phyloP scores from a whole-genome alignment of 352 stramenopile species.

The Phytophthora pluvialis region DNA sequence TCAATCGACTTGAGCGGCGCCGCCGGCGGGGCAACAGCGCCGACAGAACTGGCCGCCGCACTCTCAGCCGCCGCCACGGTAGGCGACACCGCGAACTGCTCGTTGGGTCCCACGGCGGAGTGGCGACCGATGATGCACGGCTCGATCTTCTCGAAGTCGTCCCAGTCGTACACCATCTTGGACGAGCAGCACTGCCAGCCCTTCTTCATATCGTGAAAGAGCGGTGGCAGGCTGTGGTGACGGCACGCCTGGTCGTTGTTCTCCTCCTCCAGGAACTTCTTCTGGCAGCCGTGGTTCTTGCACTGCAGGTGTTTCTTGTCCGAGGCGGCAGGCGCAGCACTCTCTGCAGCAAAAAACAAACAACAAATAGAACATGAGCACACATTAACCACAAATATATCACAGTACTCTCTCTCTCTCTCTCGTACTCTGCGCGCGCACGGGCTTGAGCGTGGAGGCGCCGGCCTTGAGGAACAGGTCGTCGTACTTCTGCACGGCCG shows the following conservation, averaged over 20 bases:
- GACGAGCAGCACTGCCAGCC: conserved; percentile 90
- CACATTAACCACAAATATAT: not conserved
- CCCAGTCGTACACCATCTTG: conserved; percentile 95
- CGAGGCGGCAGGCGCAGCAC: conserved; percentile 8
- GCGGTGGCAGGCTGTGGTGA: conserved; percentile 80
- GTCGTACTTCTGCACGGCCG: conserved; percentile 85
- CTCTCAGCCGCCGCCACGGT: conserved; percentile 75
- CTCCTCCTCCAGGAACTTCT: conserved; percentile 81
- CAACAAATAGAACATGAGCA: conserved; percentile 1
- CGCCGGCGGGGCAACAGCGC: conserved; percentile 19
- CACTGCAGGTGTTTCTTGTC: conserved; percentile 72
- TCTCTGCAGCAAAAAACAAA: conserved; percentile 21
- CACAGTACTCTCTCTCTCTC: conserved; percentile 11
- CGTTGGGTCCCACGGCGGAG: conserved; percentile 68
- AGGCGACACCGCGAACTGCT: conserved; percentile 82
- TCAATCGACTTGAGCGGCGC: conserved; percentile 91
- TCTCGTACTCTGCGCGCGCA: conserved; percentile 43
- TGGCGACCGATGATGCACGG: conserved; percentile 74
- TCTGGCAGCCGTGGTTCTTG: conserved; percentile 87
- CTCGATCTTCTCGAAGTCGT: conserved; percentile 93
- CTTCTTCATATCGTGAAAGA: conserved; percentile 93
- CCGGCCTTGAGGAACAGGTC: conserved; percentile 83
- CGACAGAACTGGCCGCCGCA: conserved; percentile 37
- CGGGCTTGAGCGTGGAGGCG: conserved; percentile 62
- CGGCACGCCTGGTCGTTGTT: conserved; percentile 81